Conservation (phyloP, 2,329 filamentous ascomycete genomes). For the Aureobasidium musti region DNA sequence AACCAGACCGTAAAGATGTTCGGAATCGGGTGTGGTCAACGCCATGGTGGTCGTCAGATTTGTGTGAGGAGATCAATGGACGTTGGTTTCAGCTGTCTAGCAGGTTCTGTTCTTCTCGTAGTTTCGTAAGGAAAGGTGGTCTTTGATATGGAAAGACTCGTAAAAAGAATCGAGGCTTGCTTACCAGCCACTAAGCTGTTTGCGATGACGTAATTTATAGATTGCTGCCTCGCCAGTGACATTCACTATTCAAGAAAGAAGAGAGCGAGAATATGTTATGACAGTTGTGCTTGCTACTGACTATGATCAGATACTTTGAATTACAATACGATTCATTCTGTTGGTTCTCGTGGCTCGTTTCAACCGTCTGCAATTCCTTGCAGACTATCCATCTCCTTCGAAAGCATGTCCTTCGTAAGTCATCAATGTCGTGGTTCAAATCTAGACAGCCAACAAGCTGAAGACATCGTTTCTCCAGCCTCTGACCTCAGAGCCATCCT, state of each 20-base stretch:
- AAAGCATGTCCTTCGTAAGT: slow-evolving; percentile 20
- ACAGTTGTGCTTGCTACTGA: not conserved
- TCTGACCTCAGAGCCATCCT: slow-evolving; percentile 65
- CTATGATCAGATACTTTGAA: not conserved
- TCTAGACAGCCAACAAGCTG: slow-evolving; percentile 44
- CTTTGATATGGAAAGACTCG: not conserved
- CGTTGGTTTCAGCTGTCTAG: not conserved
- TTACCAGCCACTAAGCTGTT: slow-evolving; percentile 8
- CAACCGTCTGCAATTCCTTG: not conserved
- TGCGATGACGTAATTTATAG: slow-evolving; percentile 6
- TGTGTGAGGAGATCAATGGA: not conserved
- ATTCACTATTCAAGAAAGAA: not conserved
- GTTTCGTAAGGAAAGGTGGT: too few species aligned
- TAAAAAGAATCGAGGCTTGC: slow-evolving; percentile 12
- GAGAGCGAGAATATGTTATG: not conserved
- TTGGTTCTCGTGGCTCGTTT: not conserved
- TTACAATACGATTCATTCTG: slow-evolving; percentile 9
- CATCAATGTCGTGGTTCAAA: not conserved
- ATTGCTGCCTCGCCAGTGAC: slow-evolving; percentile 3
- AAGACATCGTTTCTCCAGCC: slow-evolving; percentile 91
- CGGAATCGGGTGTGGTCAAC: slow-evolving; percentile 1
- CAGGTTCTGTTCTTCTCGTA: not conserved
- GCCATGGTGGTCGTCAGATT: not conserved
- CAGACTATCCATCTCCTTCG: not conserved
- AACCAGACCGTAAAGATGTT: slow-evolving; percentile 30